These are phyloP conservation scores for Ceratopteris richardii DNA, from an alignment of 75 land plant genomes.

Conservation along the genomic window DNA sequence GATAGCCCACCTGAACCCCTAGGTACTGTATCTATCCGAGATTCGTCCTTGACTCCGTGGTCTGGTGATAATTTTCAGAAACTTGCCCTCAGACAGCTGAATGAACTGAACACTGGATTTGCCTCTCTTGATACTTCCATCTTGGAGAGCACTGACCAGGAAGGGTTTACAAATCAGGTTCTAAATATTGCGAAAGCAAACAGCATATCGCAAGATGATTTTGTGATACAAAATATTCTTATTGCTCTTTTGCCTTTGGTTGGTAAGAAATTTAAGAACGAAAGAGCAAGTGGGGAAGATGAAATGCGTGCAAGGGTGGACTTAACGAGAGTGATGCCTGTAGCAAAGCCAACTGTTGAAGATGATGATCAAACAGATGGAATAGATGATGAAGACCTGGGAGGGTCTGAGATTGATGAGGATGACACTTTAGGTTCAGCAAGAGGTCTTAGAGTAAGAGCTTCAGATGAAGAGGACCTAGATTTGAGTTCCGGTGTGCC, in stretches of 20 bases:
- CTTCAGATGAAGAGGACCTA: too few relatives aligned
- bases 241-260: too few relatives aligned
- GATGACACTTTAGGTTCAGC: too few relatives aligned
- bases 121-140: constrained; percentile 5
- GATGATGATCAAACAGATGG: constrained; percentile 18
- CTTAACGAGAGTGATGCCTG: constrained; percentile 11
- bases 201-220: not conserved
- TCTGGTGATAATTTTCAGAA: constrained; percentile 7
- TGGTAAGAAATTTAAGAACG: too few relatives aligned
- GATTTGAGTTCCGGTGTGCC: too few relatives aligned
- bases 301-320: not conserved
- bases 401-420: constrained; percentile 1
- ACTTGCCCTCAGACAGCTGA: constrained; percentile 6
- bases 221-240: not conserved
- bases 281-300: too few relatives aligned
- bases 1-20: constrained; percentile 27
- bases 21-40: constrained; percentile 13
- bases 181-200: constrained; percentile 2
- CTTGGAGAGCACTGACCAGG: constrained; percentile 4
- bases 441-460: too few relatives aligned
- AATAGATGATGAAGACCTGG: constrained; percentile 13
- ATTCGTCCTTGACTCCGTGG: not conserved
- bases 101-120: constrained; percentile 3
- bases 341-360: constrained; percentile 14
- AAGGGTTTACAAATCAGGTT: not conserved